Base-by-base conservation (phyloP, 1,139 yeast genomes). In the Blastobotrys arbuscula region DNA sequence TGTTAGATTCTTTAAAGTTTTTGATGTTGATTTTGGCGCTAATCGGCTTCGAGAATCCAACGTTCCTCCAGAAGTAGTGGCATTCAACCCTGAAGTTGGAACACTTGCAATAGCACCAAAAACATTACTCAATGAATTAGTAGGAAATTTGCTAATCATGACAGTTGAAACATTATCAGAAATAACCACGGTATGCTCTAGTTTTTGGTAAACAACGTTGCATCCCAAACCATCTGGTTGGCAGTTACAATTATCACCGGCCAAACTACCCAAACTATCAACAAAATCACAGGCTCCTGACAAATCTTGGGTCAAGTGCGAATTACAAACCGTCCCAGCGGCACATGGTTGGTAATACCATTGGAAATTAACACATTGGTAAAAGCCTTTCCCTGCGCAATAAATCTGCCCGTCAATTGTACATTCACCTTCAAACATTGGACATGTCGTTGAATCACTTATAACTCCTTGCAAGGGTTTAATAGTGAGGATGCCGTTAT, bases 251-350 rank as follows among this genome's bases (percentile, higher is more conserved):
- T 19, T 13, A 36, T 36, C 39, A n/a, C 39, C 39, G 15, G 24
- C 13, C 26, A 36, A 36, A 3, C 7, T 2, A n/a, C 13, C 13
- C 3, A 3, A 3, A 19, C 39, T 36, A 36, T 36, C 39, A 3
- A 2, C 3, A 19, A 36, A n/a, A 16, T 36, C 23, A 19, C 39
- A 36, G 12, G 38, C 20, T 15, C 21, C 21, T 3, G 13, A 9
- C 21, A 19, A 19, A 37, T 20, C 40, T 20, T 16, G 9, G 3
- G 40, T n/a, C 7, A 37, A 24, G 26, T 37, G 7, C 12, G 21
- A 15, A 30, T 39, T 43, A 21, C 46, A 43, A 26, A 43, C 41
- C 4, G 41, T 36, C 2, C 46, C 46, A 2, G 46, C 41, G 7
- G 36, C 35, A 28, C 46, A 43, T 3, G 35, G 46, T 16, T 18